Evolutionary conservation across 768 basidiomycete species (phyloP), one percentile per base, ranked within the genome.

Genomic region (Coprinopsis sp.): DNA sequence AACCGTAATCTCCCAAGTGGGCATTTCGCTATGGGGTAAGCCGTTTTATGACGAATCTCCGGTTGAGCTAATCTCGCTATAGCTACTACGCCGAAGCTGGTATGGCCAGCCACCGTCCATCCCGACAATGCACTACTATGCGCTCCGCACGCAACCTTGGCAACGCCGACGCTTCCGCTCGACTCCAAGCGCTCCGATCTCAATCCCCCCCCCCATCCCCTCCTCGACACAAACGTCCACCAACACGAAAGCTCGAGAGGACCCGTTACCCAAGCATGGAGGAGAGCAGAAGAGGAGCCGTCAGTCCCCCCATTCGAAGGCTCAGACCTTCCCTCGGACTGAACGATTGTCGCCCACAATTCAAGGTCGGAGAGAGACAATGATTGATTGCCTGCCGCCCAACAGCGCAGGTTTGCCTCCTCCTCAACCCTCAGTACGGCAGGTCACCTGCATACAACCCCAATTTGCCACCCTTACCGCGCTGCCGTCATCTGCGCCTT

Each of bases 1-100:
- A 86, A 0, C 37, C 87, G 83, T 55, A 86, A 82, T 0, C 67
- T 95, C 34, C 74, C 88, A 1, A 83, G 77, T 46, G 95, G 91
- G 0, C 88, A 93, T 62, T 97, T 97, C 61, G 95, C 93, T 1
- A 84, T 97, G 79, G 95, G 94, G 1, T 31, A n/a, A 31, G 8
- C 10, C 30, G 8, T 31, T 31, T 31, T 8, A 8, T 31, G 8
- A 8, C 30, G 30, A 8, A n/a, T 31, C n/a, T 8, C 8, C 8
- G 10, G 30, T 31, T 31, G 30, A 31, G 8, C n/a, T 31, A 31
- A 31, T n/a, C 8, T n/a, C n/a, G n/a, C n/a, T 8, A 31, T n/a
- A 31, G 30, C 10, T 97, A 97, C 61, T 98, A 95, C 60, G 76
- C 75, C 29, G 94, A 97, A 63, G 87, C 97, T 1, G 95, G 95